Base-by-base conservation (phyloP, 2,329 filamentous ascomycete species). In the Anthostomella pinea region DNA sequence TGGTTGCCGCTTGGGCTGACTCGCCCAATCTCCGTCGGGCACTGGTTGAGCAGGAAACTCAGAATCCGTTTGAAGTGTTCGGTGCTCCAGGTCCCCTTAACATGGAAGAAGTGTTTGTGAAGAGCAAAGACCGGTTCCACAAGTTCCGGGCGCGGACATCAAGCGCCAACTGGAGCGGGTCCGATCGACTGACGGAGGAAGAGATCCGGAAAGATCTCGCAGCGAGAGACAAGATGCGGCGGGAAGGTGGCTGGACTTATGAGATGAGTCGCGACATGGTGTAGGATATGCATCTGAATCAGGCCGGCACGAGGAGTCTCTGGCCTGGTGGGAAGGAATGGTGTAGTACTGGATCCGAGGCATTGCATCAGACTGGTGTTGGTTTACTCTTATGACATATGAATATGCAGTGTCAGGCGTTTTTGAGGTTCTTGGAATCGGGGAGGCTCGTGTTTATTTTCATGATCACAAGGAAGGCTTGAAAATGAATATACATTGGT, bases 91-190 rank as follows among this genome's bases (percentile, higher is more conserved):
- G 78, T 8, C 87, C 89, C 9, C 72, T 98, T 48, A 87, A 88
- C 56, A 93, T 98, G 83, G 94, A 98, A 56, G 90, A 97, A 59
- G 89, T 96, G 20, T 98, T 98, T 66, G 85, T 77, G 64, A 87
- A 89, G 62, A 90, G 85, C 63, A 89, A 89, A 62, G 88, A 91
- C 38, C 72, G 85, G 47, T 81, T 86, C 62, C 86, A 87, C 69
- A 87, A 88, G 57, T 97, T 96, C 73, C 80, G 94, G 13, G 83
- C 87, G 33, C 78, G 93, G 38, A 96, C 91, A 5, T 95, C 87
- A 52, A 95, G 88, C 64, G 94, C 94, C 22, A 94, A 95, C 66
- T 98, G 93, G 93, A 83, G 78, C 56, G 77, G 87, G 36, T 72
- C 83, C 3, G 94, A 98, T 52, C 67, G 73, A 35, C 71, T 98